Percentiles rank a stretch among this genome's conserved stretches.
These are phyloP conservation scores for Vickermania ingenoplastis DNA, from an alignment of 208 protist species.

Conservation along the genomic window DNA sequence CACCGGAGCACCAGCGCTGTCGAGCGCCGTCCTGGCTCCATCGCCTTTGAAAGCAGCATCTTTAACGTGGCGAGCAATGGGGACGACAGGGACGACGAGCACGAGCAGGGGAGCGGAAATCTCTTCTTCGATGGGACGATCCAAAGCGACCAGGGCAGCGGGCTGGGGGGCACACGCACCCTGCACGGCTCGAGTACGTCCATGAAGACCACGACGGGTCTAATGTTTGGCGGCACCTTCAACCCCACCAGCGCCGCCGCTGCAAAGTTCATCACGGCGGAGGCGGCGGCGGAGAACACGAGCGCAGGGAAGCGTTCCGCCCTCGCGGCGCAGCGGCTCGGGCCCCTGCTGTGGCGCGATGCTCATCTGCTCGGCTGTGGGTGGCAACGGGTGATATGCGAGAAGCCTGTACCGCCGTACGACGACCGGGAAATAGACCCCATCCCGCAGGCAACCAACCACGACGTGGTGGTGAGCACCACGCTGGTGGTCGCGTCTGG, in stretches of 20 bases:
- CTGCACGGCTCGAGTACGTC: background rate
- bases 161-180: background rate
- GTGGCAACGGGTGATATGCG: constrained; percentile 45
- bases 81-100: background rate
- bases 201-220: constrained; percentile 1
- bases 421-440: constrained; percentile 1
- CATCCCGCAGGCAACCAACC: background rate
- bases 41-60: background rate
- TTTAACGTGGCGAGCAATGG: background rate
- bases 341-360: constrained; percentile 54
- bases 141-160: background rate
- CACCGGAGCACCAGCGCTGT: background rate
- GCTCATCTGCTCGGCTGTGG: constrained; percentile 46
- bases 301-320: constrained; percentile 12
- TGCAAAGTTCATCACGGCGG: constrained; percentile 5
- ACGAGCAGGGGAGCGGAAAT: background rate
- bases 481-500: constrained; percentile 60
- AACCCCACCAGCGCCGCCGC: constrained; percentile 10
- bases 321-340: constrained; percentile 27
- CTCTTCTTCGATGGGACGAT: background rate
- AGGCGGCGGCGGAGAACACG: constrained; percentile 9
- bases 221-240: background rate
- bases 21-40: too few relatives aligned
- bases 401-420: constrained; percentile 6
- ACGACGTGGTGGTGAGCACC: constrained; percentile 23